Percentiles rank a stretch among this genome's conserved stretches.
Conservation (phyloP, 805 yeast genomes). For the Myxozyma geophila region DNA sequence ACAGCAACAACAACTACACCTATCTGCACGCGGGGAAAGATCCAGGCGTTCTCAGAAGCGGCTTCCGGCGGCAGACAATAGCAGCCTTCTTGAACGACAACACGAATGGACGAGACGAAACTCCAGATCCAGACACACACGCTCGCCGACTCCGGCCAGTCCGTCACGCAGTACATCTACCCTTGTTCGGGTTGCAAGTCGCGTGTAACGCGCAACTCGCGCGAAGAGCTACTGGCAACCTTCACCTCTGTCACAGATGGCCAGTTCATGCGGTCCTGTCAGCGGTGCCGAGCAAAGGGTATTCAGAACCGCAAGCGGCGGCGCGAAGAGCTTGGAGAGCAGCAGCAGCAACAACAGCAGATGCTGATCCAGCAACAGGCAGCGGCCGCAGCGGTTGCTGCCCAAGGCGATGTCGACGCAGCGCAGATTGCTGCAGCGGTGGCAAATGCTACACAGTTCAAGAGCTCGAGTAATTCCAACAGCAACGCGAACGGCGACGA, state of each 20-base stretch:
- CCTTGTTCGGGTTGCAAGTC: slow-evolving; percentile 36
- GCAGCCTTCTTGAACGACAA: not conserved
- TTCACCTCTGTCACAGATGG: slow-evolving; percentile 35
- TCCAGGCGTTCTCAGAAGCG: not conserved
- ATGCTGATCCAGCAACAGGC: not conserved
- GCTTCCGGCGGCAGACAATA: not conserved
- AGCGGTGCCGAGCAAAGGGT: slow-evolving; percentile 34
- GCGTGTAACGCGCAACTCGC: slow-evolving; percentile 26
- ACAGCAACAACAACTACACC: not conserved
- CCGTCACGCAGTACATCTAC: slow-evolving; percentile 33
- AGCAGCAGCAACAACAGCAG: slow-evolving; percentile 12
- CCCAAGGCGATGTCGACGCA: slow-evolving; percentile 6
- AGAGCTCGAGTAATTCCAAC: not conserved
- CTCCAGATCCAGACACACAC: slow-evolving; percentile 30
- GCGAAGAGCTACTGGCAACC: slow-evolving; percentile 31
- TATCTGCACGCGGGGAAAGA: not conserved
- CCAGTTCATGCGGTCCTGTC: slow-evolving; percentile 36
- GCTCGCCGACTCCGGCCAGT: slow-evolving; percentile 15
- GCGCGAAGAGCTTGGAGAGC: slow-evolving; percentile 21
- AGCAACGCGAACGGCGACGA: slow-evolving; percentile 10
- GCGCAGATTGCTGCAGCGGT: slow-evolving; percentile 15
- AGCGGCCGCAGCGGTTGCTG: not conserved
- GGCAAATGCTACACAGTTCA: slow-evolving; percentile 4
- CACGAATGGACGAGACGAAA: slow-evolving; percentile 30
- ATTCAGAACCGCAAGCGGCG: slow-evolving; percentile 31